Conservation (phyloP, 306 rosid species). For the Pyrus betulifolia region DNA sequence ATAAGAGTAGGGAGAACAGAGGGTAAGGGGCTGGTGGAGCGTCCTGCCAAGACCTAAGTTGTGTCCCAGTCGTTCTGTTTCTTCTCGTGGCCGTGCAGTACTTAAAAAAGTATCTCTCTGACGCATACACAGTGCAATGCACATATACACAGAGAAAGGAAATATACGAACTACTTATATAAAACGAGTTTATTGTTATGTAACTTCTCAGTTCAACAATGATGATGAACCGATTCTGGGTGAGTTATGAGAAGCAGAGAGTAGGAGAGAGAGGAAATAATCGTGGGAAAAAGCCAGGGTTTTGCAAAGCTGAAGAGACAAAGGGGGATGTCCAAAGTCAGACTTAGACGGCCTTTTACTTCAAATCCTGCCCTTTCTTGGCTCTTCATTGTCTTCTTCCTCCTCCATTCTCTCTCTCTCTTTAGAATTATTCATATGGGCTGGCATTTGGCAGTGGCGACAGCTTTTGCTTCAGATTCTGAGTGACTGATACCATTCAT, state of each 20-base stretch:
- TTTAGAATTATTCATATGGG: neutral
- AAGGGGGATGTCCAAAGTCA: conserved; percentile 33
- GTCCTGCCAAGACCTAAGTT: conserved; percentile 28
- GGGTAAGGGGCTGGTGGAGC: neutral
- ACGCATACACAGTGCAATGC: neutral
- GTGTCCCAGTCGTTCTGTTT: conserved; percentile 32
- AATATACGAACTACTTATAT: no score
- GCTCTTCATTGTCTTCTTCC: neutral
- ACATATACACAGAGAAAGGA: no score
- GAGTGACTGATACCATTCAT: neutral
- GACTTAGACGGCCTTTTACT: conserved; percentile 8
- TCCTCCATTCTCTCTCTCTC: neutral
- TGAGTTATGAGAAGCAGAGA: neutral
- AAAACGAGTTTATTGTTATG: no score
- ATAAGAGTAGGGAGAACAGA: neutral
- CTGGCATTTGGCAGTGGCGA: conserved; percentile 9
- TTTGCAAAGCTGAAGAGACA: conserved; percentile 35
- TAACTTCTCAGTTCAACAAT: no score
- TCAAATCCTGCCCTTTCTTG: conserved; percentile 14
- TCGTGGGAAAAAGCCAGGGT: neutral
- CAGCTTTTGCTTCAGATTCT: conserved; percentile 12
- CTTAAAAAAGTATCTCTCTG: conserved; percentile 20
- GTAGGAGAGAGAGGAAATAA: neutral
- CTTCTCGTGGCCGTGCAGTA: conserved; percentile 20
- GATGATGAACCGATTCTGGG: no score